Evolutionary conservation across 768 basidiomycete genomes (phyloP).

Genomic region (Calocybe gangraenosa): DNA sequence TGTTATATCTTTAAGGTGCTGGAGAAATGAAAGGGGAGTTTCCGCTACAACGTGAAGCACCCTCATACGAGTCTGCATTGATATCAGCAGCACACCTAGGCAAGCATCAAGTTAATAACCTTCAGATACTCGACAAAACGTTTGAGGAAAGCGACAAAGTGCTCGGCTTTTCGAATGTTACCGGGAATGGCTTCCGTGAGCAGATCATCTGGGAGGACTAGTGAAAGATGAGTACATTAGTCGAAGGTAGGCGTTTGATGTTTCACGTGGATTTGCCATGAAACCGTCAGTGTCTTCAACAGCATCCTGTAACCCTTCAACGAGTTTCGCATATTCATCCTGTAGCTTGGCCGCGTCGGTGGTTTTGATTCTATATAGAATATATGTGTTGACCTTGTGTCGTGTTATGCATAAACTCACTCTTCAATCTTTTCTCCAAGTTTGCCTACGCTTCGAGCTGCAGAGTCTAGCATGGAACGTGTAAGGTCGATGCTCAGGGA

Average conservation of each 20-base stretch:
- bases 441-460: constrained; percentile 79
- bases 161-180: constrained; percentile 97
- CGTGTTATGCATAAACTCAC: constrained; percentile 40
- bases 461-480: constrained; percentile 95
- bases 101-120: constrained; percentile 35
- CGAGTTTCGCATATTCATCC: constrained; percentile 93
- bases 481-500: constrained; percentile 97
- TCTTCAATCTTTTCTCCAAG: constrained; percentile 93
- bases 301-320: constrained; percentile 87
- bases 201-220: constrained; percentile 91
- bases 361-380: constrained; percentile 73
- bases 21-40: constrained; percentile 93
- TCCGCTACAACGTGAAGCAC: constrained; percentile 99
- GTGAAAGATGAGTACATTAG: constrained; percentile 4
- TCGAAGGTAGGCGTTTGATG: neutral
- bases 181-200: constrained; percentile 95
- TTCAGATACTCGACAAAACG: constrained; percentile 99
- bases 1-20: constrained; percentile 98
- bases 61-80: constrained; percentile 86
- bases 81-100: neutral
- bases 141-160: constrained; percentile 97
- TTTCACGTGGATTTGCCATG: constrained; percentile 83
- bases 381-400: neutral
- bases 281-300: constrained; percentile 75
- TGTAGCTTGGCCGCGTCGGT: constrained; percentile 93